Conservation (phyloP, 805 yeast species). For the Crinitomyces ghanaensis region DNA sequence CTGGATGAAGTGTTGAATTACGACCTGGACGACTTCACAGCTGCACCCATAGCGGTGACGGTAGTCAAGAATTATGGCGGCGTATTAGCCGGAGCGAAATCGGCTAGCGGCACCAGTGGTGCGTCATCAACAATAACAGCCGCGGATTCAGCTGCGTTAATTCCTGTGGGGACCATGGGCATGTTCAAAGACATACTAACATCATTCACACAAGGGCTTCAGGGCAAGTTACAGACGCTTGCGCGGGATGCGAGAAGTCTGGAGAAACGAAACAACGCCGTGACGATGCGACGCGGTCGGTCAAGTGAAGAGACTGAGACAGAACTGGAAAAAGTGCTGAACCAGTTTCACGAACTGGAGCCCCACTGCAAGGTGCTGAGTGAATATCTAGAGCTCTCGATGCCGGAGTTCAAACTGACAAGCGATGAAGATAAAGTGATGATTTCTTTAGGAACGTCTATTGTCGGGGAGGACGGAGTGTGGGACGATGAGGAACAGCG, state of each 20-base stretch:
- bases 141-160: slow-evolving; percentile 6
- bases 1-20: slow-evolving; percentile 36
- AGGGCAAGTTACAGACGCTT: slow-evolving; percentile 26
- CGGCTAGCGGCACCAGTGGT: too few species aligned
- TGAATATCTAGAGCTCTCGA: slow-evolving; percentile 29
- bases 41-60: slow-evolving; percentile 16
- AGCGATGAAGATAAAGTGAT: slow-evolving; percentile 19
- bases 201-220: slow-evolving; percentile 40
- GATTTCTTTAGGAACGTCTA: slow-evolving; percentile 11
- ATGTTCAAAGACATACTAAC: slow-evolving; percentile 29
- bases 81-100: slow-evolving; percentile 4
- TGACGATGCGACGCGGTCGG: slow-evolving; percentile 59
- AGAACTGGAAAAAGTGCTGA: slow-evolving; percentile 14
- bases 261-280: slow-evolving; percentile 35
- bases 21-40: slow-evolving; percentile 22
- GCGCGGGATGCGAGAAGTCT: slow-evolving; percentile 29
- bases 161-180: slow-evolving; percentile 15
- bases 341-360: slow-evolving; percentile 31
- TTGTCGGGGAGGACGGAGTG: slow-evolving; percentile 19
- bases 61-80: slow-evolving; percentile 51
- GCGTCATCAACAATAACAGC: neutral
- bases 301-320: slow-evolving; percentile 31
- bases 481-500: slow-evolving; percentile 64
- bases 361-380: slow-evolving; percentile 34
- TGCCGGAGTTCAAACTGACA: slow-evolving; percentile 26